Percentiles rank a stretch among this genome's conserved stretches.
These are phyloP conservation scores for Kwoniella botswanensis DNA, from an alignment of 768 basidiomycete species.

Conservation along the genomic window DNA sequence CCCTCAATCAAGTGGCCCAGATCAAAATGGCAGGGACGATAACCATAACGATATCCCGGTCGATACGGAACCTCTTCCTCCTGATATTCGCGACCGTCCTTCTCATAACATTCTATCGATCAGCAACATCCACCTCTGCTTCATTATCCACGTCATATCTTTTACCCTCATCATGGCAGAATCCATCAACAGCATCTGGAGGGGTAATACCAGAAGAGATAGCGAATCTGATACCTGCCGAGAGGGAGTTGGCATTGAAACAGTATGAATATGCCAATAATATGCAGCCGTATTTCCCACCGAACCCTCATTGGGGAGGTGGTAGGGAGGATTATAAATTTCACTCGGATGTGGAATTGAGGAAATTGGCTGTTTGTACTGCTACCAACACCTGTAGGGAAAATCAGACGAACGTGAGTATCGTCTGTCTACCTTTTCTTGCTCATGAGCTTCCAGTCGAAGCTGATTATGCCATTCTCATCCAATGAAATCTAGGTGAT, in stretches of 20 bases:
- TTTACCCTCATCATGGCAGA: not conserved
- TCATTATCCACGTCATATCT: not conserved
- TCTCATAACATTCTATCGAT: not conserved
- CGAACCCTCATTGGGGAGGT: conserved; percentile 22
- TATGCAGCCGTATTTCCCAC: conserved; percentile 13
- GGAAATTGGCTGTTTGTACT: conserved; percentile 25
- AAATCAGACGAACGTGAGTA: conserved; percentile 30
- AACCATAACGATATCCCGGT: not conserved
- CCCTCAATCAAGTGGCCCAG: not conserved
- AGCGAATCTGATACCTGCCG: not conserved
- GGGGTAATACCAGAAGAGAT: not conserved
- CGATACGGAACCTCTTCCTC: not conserved
- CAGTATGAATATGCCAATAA: conserved; percentile 11
- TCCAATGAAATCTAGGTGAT: conserved; percentile 11
- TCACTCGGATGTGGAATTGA: conserved; percentile 21
- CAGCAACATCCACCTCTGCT: not conserved
- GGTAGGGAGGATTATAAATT: conserved; percentile 29
- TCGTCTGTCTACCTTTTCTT: not conserved
- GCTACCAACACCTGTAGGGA: conserved; percentile 28
- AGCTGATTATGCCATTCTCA: not conserved
- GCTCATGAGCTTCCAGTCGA: not conserved
- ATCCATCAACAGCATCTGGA: not conserved
- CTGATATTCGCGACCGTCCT: not conserved
- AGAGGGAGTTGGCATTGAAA: conserved; percentile 8
- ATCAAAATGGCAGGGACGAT: not conserved